Evolutionary conservation across 257 asterid species (phyloP), one percentile per base, ranked within the genome.

Genomic region (Nicotiana benthamiana): DNA sequence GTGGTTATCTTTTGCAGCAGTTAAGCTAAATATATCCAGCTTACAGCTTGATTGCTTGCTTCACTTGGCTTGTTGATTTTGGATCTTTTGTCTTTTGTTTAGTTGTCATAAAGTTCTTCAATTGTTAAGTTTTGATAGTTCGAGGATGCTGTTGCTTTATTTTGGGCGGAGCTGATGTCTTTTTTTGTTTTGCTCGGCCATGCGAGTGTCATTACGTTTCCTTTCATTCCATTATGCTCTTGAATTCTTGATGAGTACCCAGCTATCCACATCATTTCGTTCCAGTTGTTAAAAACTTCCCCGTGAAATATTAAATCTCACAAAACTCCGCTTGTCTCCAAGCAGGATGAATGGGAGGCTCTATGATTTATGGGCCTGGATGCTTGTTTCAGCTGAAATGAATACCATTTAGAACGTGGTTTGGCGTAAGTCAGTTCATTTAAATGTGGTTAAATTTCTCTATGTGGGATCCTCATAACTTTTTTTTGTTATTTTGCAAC

Each of bases 301-400:
- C 84, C 40, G 84, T 87, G 87, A 85, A 82, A 67, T 84, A 83
- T 82, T 86, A 85, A 89, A 87, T 80, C 98, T 93, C 87, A 90
- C 92, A 89, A 84, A 86, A 88, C 89, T 90, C 91, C 74, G 85
- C 88, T 90, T 92, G 93, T 93, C 92, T 93, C 92, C 82, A 88
- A 93, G 97, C 98, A 93, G 98, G 98, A 89, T 72, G 78, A 72
- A 43, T 70, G 48, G 78, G 60, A 72, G 95, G 93, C 97, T 93
- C 93, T 93, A 93, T 85, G 92, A 89, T 87, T 87, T 92, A 93
- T 93, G 78, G 93, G 97, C 92, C 93, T 88, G 92, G 93, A 87
- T 3, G 89, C 93, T 84, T 92, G 89, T 91, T 93, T 88, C 91
- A 79, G 97, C 94, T 90, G 95, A 91, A 91, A 89, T 90, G 97